These are phyloP conservation scores for Tricholoma hemisulphureum DNA, from an alignment of 768 basidiomycete species.

Conservation along the genomic window DNA sequence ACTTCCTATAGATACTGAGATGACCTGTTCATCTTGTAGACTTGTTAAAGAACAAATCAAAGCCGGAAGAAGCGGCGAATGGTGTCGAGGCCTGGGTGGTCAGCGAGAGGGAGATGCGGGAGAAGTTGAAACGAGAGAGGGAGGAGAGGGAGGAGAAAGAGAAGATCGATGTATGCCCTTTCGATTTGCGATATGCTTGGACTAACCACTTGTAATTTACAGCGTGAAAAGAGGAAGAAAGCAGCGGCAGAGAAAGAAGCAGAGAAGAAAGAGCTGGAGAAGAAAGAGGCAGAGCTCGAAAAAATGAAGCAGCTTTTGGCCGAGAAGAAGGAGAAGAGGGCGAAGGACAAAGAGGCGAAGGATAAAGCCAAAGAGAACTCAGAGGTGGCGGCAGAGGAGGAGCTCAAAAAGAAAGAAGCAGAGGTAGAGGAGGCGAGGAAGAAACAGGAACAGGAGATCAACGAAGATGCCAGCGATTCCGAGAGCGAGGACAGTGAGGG, in stretches of 20 bases:
- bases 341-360: constrained; percentile 45
- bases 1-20: constrained; percentile 8
- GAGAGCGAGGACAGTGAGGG: constrained; percentile 35
- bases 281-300: constrained; percentile 59
- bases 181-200: background rate
- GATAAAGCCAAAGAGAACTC: constrained; percentile 30
- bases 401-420: constrained; percentile 22
- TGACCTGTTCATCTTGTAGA: constrained; percentile 40
- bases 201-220: constrained; percentile 4
- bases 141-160: constrained; percentile 69
- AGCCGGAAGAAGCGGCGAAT: constrained; percentile 72
- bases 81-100: constrained; percentile 71
- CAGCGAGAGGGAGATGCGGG: constrained; percentile 71
- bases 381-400: constrained; percentile 21
- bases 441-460: constrained; percentile 19
- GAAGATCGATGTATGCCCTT: constrained; percentile 56
- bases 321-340: constrained; percentile 51
- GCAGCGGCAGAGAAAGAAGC: constrained; percentile 58
- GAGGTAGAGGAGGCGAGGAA: constrained; percentile 25
- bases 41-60: constrained; percentile 79
- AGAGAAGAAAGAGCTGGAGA: constrained; percentile 61
- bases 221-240: constrained; percentile 51
- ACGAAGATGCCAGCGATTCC: constrained; percentile 29
- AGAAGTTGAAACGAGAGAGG: constrained; percentile 70
- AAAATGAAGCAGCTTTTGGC: constrained; percentile 49